A percentile compares a stretch with the other conserved stretches of the same genome.
Evolutionary conservation across 2,329 filamentous ascomycete species (phyloP).

Genomic region (Graphilbum ipis-grandicollis): DNA sequence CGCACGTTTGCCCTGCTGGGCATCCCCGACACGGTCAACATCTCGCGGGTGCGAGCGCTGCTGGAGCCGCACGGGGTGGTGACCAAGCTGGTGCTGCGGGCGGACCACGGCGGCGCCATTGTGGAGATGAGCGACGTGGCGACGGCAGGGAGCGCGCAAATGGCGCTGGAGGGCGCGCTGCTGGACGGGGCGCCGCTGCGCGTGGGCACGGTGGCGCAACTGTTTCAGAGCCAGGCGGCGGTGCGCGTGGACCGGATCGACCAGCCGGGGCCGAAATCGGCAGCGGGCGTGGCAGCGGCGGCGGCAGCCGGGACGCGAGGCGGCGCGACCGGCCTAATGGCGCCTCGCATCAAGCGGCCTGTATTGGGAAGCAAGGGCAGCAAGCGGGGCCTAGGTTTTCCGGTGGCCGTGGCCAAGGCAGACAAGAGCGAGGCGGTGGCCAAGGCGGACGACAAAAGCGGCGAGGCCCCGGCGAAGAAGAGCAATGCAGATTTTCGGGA

Average conservation of each 20-base stretch:
- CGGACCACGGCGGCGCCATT: slow-evolving; percentile 69
- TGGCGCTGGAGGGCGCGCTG: slow-evolving; percentile 37
- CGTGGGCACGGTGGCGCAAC: slow-evolving; percentile 34
- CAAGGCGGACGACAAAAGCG: slow-evolving; percentile 6
- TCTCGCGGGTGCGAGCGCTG: slow-evolving; percentile 59
- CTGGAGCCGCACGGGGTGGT: slow-evolving; percentile 51
- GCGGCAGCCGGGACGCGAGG: background rate
- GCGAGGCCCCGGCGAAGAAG: slow-evolving; percentile 12
- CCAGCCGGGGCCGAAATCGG: slow-evolving; percentile 16
- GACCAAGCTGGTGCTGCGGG: slow-evolving; percentile 60
- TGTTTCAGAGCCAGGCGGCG: slow-evolving; percentile 33
- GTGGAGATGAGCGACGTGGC: slow-evolving; percentile 61
- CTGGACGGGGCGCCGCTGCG: slow-evolving; percentile 34
- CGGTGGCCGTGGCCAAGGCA: slow-evolving; percentile 12
- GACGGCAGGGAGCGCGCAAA: slow-evolving; percentile 54
- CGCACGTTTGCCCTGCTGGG: slow-evolving; percentile 63
- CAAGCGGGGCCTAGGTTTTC: slow-evolving; percentile 27
- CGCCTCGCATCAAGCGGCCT: slow-evolving; percentile 24
- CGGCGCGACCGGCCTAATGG: slow-evolving; percentile 20
- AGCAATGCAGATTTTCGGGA: slow-evolving; percentile 16
- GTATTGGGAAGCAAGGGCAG: slow-evolving; percentile 21
- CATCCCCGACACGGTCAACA: slow-evolving; percentile 82
- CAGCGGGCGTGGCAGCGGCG: slow-evolving; percentile 9
- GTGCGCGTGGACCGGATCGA: slow-evolving; percentile 24
- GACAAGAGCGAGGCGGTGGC: slow-evolving; percentile 1